phyloP scores from a whole-genome alignment of 2,329 filamentous ascomycete genomes.

The Coniochaeta hoffmannii region DNA sequence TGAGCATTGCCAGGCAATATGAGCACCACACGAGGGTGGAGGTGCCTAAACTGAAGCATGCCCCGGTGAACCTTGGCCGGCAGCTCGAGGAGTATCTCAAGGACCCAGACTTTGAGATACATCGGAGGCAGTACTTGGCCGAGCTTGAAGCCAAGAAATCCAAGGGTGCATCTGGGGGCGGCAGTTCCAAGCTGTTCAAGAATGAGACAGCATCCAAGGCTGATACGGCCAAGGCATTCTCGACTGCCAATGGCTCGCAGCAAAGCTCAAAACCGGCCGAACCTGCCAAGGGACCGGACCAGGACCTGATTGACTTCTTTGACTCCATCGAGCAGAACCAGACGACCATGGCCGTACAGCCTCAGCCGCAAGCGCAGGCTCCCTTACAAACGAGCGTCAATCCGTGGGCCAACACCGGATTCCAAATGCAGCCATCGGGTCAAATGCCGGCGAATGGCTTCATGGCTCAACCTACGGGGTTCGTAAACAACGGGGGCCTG shows the following conservation, averaged over 20 bases:
- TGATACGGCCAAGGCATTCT: constrained; percentile 28
- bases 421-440: constrained; percentile 25
- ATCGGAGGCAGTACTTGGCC: constrained; percentile 83
- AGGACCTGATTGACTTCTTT: constrained; percentile 90
- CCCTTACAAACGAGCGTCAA: constrained; percentile 23
- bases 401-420: constrained; percentile 27
- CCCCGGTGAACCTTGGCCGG: constrained; percentile 80
- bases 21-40: constrained; percentile 89
- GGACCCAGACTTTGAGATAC: constrained; percentile 91
- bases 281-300: constrained; percentile 55
- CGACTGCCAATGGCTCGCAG: constrained; percentile 27
- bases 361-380: constrained; percentile 19
- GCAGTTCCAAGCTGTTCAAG: constrained; percentile 22
- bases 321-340: constrained; percentile 88
- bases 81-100: constrained; percentile 92
- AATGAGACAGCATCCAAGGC: constrained; percentile 28
- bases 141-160: constrained; percentile 66
- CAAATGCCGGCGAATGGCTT: constrained; percentile 35
- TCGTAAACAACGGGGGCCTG: constrained; percentile 33
- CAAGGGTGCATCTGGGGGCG: constrained; percentile 27
- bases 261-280: constrained; percentile 31
- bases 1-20: constrained; percentile 79
- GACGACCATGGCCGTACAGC: constrained; percentile 53
- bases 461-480: constrained; percentile 31
- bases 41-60: constrained; percentile 95